Percentiles rank a stretch among this genome's conserved stretches.
Conservation (phyloP, 1,284 basidiomycete species). For the Laetiporus sulphureus region DNA sequence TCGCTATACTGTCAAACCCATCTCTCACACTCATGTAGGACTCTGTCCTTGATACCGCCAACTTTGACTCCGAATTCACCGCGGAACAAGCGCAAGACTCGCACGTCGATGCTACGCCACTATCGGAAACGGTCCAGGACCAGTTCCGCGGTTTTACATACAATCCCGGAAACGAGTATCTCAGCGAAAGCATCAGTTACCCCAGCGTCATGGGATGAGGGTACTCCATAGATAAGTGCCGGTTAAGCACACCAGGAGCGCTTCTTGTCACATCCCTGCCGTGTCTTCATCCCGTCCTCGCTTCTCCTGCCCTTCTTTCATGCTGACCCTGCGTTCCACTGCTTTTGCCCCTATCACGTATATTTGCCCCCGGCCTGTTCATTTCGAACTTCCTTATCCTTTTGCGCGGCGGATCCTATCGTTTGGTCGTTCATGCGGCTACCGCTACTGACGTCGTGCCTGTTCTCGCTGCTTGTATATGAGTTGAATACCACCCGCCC, state of each 20-base stretch:
- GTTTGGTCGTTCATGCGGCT: no score
- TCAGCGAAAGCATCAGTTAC: slow-evolving; percentile 72
- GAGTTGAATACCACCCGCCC: no score
- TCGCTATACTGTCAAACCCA: neutral
- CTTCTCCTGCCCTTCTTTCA: neutral
- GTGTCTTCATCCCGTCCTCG: neutral
- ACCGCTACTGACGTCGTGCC: no score
- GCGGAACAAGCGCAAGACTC: slow-evolving; percentile 90
- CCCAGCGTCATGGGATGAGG: slow-evolving; percentile 28
- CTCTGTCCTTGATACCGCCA: slow-evolving; percentile 78
- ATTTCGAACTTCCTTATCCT: neutral
- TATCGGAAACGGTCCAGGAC: slow-evolving; percentile 92
- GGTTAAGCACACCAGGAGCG: no score
- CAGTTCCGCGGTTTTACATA: slow-evolving; percentile 89
- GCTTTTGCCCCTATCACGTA: neutral
- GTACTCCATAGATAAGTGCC: no score
- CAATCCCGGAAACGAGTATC: slow-evolving; percentile 74
- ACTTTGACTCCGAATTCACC: slow-evolving; percentile 95
- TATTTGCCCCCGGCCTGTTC: neutral
- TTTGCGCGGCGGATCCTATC: neutral
- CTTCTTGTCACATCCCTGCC: neutral
- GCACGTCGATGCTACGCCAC: slow-evolving; percentile 86
- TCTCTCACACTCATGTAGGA: slow-evolving; percentile 39
- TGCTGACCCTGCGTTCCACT: neutral
- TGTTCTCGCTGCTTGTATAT: slow-evolving; percentile 6